Conservation (phyloP, 2,329 filamentous ascomycete species). For the Allantophomopsis lycopodina region DNA sequence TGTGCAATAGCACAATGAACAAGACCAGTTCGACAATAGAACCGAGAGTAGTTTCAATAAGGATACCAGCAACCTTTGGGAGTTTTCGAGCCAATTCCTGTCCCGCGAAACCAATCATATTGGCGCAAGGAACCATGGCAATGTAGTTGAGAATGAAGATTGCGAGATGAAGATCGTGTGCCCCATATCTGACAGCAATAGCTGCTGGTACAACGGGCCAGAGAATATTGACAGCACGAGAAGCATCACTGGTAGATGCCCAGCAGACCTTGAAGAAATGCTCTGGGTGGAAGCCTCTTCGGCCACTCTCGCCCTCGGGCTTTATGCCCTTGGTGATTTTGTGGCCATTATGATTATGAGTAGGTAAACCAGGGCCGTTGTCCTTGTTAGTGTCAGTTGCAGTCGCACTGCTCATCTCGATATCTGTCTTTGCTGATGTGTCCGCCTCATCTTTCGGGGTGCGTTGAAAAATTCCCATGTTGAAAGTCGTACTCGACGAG, state of each 20-base stretch:
- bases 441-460: no score
- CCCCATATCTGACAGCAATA: slow-evolving; percentile 45
- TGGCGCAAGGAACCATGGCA: slow-evolving; percentile 65
- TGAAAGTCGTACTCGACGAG: no score
- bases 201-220: slow-evolving; percentile 66
- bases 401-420: neutral
- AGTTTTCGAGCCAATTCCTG: slow-evolving; percentile 62
- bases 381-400: neutral
- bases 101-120: slow-evolving; percentile 62
- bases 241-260: slow-evolving; percentile 47
- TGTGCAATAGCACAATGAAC: slow-evolving; percentile 59
- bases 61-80: slow-evolving; percentile 55
- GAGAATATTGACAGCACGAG: slow-evolving; percentile 52
- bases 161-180: slow-evolving; percentile 41
- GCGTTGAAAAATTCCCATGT: no score
- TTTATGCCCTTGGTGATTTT: slow-evolving; percentile 21
- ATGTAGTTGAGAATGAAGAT: slow-evolving; percentile 62
- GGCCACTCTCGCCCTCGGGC: slow-evolving; percentile 53
- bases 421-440: neutral
- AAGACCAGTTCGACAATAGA: slow-evolving; percentile 72
- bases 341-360: slow-evolving; percentile 14
- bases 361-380: neutral
- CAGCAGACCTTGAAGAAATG: slow-evolving; percentile 52
- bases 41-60: slow-evolving; percentile 50
- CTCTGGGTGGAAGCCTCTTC: slow-evolving; percentile 47